Evolutionary conservation across 1,284 basidiomycete species (phyloP), one percentile per base, ranked within the genome.

Genomic region (Blastosporella zonata): DNA sequence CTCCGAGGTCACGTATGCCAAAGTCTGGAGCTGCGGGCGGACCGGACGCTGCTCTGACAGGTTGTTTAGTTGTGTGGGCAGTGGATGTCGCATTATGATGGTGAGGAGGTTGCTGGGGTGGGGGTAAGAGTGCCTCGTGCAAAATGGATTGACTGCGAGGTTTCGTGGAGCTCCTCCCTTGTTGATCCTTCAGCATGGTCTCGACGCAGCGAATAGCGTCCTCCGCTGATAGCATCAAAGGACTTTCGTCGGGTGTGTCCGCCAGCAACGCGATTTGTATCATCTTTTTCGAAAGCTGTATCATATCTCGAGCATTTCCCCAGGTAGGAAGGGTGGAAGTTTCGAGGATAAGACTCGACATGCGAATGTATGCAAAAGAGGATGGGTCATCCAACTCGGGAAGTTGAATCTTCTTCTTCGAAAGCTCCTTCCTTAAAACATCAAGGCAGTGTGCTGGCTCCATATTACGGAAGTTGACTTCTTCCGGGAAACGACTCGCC

Each of bases 401-500:
- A 25, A 77, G 53, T 3, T 50, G 34, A 29, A 83, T 65, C 0
- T 65, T 52, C 21, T 68, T 65, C 62, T 75, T 78, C 46, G 56
- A 55, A 27, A 86, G 62, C 49, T 77, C 68, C 45, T 67, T 70
- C 25, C 63, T 57, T 17, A 86, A 62, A 7, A 86, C 62, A 41
- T 73, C 55, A 42, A 85, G 59, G 55, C 82, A 84, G 27, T 71
- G 61, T 12, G 66, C 64, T 6, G 81, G 67, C 18, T 62, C 46
- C 66, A 86, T 74, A 55, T 84, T 76, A 13, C 55, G 49, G 67
- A 86, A 83, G 28, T 65, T 49, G 22, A 86, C 67, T 49, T 79
- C 74, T 31, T 83, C 78, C 1, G 81, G 74, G 68, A 86, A 86
- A 13, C 84, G 78, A 64, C 84, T 85, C 5, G 82, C 74, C 12